A percentile compares a stretch with the other conserved stretches of the same genome.
phyloP scores from a whole-genome alignment of 345 rosid species.

The Eucalyptus tenuipes region DNA sequence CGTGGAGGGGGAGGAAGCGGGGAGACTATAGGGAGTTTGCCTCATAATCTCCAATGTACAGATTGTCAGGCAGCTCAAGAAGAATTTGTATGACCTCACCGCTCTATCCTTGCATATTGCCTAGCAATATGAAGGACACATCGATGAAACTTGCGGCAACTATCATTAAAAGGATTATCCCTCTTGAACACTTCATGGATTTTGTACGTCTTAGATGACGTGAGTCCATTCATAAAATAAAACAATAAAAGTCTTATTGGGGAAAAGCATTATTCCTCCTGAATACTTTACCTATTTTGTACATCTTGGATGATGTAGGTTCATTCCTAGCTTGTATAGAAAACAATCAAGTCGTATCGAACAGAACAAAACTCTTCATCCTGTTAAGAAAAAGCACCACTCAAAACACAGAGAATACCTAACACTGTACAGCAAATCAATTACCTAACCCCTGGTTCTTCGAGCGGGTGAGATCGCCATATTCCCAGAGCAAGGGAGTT shows the following conservation, averaged over 20 bases:
- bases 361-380: constrained; percentile 93
- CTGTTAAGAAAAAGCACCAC: not conserved
- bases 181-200: constrained; percentile 73
- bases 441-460: not conserved
- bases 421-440: not conserved
- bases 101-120: constrained; percentile 75
- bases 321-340: no score
- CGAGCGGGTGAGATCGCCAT: not conserved
- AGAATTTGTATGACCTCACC: constrained; percentile 59
- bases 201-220: constrained; percentile 66
- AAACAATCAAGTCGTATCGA: constrained; percentile 26
- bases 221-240: constrained; percentile 79
- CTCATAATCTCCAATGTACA: constrained; percentile 81
- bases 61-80: constrained; percentile 64
- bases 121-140: constrained; percentile 93
- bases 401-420: not conserved
- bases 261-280: no score
- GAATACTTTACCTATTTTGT: no score
- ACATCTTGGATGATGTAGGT: no score
- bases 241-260: constrained; percentile 29
- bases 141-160: constrained; percentile 81
- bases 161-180: constrained; percentile 81
- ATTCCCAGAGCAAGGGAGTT: not conserved
- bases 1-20: no score
- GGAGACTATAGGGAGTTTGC: constrained; percentile 8